Base-by-base conservation (phyloP, 805 yeast genomes). In the Diddensiella santjacobensis region DNA sequence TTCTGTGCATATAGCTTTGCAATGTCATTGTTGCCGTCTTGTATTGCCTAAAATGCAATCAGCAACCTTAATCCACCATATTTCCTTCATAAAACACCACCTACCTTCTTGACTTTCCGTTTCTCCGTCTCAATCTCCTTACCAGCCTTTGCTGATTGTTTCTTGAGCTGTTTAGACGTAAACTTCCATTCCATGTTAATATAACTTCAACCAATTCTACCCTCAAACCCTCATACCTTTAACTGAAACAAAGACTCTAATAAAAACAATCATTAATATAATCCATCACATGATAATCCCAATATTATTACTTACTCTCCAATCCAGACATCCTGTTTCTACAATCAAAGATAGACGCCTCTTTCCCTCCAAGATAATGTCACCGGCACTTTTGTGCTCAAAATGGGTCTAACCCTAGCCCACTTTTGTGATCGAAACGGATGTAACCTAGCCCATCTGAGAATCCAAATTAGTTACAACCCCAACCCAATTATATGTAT, bases 1-100 rank as follows among this genome's bases (percentile, higher is more conserved):
- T 90, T 93, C 56, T 90, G 95, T 0, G 99, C 99, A 60, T 93
- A 91, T 40, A 93, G 76, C 62, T 81, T 84, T 0, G 98, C 98
- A 52, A 93, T 89, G 63, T 93, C 99, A 58, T 83, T 84, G 63
- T 84, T 84, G 15, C 96, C 96, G 57, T 83, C 88, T 42, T 74
- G 72, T 71, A 88, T 72, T 1, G 96, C 96, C 73, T 60, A 18
- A 29, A 33, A 15, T 4, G 11, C 11, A 23, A 38, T 18, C 15
- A 10, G 8, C 10, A 17, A 23, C 24, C 17, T 17, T 10, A 15
- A 35, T 11, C 17, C 8, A 35, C 17, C 11, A 35, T 10, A 13
- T 10, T 36, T 39, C 33, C n/a, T n/a, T 36, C 19, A 36, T 13
- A 2, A 19, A 3, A 18, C n/a, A 22, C 22, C 22, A 40, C 66